phyloP scores from a whole-genome alignment of 2,329 filamentous ascomycete species.

The Coniochaeta hoffmannii region DNA sequence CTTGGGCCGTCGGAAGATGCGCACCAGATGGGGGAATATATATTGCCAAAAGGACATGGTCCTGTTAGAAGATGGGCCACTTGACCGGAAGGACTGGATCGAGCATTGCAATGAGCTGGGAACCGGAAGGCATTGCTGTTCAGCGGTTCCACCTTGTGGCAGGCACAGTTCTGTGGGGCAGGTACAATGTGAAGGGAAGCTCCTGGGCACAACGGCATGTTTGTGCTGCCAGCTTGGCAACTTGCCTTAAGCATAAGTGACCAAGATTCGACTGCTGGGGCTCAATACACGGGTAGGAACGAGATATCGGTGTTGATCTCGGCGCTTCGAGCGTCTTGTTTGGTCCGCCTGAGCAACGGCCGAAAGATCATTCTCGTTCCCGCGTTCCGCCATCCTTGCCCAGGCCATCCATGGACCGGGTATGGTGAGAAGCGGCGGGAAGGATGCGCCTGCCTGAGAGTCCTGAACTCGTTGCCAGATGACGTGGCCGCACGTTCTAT shows the following conservation, averaged over 20 bases:
- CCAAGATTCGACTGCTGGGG: not conserved
- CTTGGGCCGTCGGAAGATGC: constrained; percentile 10
- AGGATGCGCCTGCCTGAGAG: not conserved
- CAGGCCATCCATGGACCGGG: not conserved
- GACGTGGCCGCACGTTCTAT: too few relatives aligned
- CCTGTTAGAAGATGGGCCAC: not conserved
- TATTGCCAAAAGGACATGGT: not conserved
- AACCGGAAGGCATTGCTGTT: not conserved
- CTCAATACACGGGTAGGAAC: not conserved
- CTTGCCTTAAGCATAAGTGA: not conserved
- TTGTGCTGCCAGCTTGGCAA: constrained; percentile 10
- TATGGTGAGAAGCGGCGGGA: not conserved
- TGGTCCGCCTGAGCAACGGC: not conserved
- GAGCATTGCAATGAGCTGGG: constrained; percentile 3
- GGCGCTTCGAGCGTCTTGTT: not conserved
- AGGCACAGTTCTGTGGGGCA: constrained; percentile 7
- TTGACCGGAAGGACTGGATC: not conserved
- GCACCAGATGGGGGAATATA: not conserved
- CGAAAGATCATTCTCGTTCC: not conserved
- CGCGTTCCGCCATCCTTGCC: not conserved
- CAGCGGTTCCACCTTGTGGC: constrained; percentile 7
- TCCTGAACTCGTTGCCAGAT: too few relatives aligned
- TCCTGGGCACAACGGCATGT: constrained; percentile 8
- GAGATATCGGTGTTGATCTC: not conserved
- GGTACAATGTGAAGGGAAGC: not conserved